phyloP scores from a whole-genome alignment of 768 basidiomycete genomes.

The Exidia glandulosa region DNA sequence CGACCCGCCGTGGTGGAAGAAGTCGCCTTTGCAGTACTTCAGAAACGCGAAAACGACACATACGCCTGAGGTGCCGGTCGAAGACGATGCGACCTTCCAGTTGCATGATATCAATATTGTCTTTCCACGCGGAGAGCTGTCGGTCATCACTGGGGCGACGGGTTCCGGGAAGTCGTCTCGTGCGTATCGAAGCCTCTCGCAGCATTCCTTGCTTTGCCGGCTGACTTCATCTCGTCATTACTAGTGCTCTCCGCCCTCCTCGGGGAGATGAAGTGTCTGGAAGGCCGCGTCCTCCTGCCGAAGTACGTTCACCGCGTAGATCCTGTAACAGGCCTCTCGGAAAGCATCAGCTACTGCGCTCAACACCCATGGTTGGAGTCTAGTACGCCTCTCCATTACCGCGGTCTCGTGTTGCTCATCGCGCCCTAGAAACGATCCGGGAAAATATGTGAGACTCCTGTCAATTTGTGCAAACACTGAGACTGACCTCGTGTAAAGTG shows the following conservation, averaged over 20 bases:
- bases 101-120: slow-evolving; percentile 8
- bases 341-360: background rate
- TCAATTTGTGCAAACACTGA: background rate
- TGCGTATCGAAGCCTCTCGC: too few species aligned
- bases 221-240: background rate
- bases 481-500: slow-evolving; percentile 1
- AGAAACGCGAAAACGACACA: too few species aligned
- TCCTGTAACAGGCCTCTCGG: slow-evolving; percentile 14
- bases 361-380: background rate
- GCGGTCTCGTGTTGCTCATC: background rate
- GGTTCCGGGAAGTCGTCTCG: slow-evolving; percentile 4
- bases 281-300: slow-evolving; percentile 1
- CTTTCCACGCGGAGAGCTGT: slow-evolving; percentile 10
- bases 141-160: slow-evolving; percentile 6
- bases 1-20: too few species aligned
- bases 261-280: slow-evolving; percentile 6
- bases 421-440: slow-evolving; percentile 55
- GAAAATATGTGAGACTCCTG: slow-evolving; percentile 49
- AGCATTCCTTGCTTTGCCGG: background rate
- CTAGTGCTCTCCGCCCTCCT: slow-evolving; percentile 5
- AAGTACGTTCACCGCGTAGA: slow-evolving; percentile 28
- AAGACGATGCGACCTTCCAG: slow-evolving; percentile 4
- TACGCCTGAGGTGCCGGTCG: background rate
- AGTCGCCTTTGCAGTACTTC: too few species aligned
- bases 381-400: background rate